phyloP scores from a whole-genome alignment of 371 early-diverging fungal species.

The Haplosporangium sp. region DNA sequence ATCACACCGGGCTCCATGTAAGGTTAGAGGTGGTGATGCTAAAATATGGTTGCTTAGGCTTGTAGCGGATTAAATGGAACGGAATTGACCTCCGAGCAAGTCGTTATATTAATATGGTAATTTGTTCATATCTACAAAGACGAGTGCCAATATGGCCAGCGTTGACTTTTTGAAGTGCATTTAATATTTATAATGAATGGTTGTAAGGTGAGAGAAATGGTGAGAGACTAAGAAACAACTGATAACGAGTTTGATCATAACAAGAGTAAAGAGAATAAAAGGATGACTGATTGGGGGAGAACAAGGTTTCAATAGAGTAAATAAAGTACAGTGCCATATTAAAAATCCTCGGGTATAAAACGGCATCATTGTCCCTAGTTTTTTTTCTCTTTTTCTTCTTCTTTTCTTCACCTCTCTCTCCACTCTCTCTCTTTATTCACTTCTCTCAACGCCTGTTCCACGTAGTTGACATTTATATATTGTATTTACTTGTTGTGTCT shows the following conservation, averaged over 20 bases:
- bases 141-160: too few species aligned
- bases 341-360: conserved; percentile 6
- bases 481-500: neutral
- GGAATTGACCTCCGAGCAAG: conserved; percentile 3
- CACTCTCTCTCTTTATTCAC: neutral
- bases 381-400: conserved; percentile 8
- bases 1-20: neutral
- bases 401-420: neutral
- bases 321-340: too few species aligned
- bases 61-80: neutral
- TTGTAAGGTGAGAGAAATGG: neutral
- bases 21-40: neutral
- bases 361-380: neutral
- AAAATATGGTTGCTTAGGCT: neutral
- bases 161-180: too few species aligned
- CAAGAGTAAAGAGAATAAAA: too few species aligned
- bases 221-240: neutral
- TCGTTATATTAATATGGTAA: neutral
- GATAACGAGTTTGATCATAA: conserved; percentile 1
- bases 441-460: neutral
- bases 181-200: too few species aligned
- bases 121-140: too few species aligned
- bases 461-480: neutral
- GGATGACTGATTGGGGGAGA: too few species aligned
- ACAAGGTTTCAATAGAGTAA: too few species aligned